These are phyloP conservation scores for Closterium sp. DNA, from an alignment of 139 green algal species.

Conservation along the genomic window DNA sequence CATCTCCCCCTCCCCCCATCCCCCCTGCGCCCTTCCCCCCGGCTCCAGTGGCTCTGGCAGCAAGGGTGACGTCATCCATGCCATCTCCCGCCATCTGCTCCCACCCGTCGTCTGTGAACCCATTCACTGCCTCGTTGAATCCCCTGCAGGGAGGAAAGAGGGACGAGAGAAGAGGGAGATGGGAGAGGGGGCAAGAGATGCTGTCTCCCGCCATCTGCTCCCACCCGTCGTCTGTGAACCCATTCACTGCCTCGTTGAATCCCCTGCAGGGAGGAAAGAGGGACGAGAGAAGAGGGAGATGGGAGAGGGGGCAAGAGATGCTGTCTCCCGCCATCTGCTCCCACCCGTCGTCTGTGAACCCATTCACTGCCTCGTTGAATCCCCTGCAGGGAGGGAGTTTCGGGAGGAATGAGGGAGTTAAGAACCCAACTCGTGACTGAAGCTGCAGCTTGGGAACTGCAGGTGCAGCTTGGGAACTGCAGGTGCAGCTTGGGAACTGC, in stretches of 20 bases:
- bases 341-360: too few species aligned
- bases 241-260: conserved; percentile 32
- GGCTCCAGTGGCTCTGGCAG: neutral
- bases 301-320: too few species aligned
- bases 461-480: too few species aligned
- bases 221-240: conserved; percentile 39
- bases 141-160: neutral
- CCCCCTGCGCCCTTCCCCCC: neutral
- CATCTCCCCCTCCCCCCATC: neutral
- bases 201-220: neutral
- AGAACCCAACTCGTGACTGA: too few species aligned
- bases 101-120: conserved; percentile 41
- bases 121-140: conserved; percentile 50
- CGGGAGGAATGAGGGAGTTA: too few species aligned
- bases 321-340: too few species aligned
- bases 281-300: too few species aligned
- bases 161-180: neutral
- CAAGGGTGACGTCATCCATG: conserved; percentile 49
- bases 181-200: neutral
- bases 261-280: too few species aligned
- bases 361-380: too few species aligned
- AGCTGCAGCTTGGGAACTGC: too few species aligned
- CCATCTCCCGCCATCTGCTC: conserved; percentile 30
- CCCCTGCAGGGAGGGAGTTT: neutral
- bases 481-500: too few species aligned